Evolutionary conservation across 108 stramenopile species (phyloP), one percentile per base, ranked within the genome.

Genomic region (Pseudonitzschia multiseries): DNA sequence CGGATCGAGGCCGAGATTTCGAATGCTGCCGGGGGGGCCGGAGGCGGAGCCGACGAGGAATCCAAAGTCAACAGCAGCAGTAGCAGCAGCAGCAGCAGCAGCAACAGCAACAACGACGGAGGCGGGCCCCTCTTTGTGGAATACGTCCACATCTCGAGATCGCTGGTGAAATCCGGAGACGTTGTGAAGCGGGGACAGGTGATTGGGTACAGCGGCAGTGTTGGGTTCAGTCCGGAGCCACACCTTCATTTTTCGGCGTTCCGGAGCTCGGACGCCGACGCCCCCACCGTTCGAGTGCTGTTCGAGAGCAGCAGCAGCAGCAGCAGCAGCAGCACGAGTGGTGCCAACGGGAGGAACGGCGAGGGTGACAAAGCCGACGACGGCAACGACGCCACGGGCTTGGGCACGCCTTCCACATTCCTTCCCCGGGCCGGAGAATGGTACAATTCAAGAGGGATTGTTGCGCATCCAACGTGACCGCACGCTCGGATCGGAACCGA

Each of bases 181-280:
- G 46, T 51, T 36, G 93, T 96, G 13, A 29, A 24, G 48, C 73
- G 60, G 57, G 95, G 95, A 52, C 85, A 90, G 73, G 70, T 86
- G 4, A 71, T 96, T 57, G 91, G 91, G 46, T 46, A 40, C 14
- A 89, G 88, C 60, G 95, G 95, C 4, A 83, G 82, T 41, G 88
- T 93, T 20, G 95, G 95, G 3, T 93, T 96, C 77, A 70, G 68
- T 31, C 94, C 94, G 21, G 85, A 88, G 53, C 92, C 92, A 13
- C 94, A 93, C 68, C 70, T 96, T 73, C 94, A 96, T 65, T 79
- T 96, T 70, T 77, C 84, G 27, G 92, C 89, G 2, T 90, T 88
- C 78, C 73, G 89, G 24, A 86, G 81, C 70, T 22, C 71, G 26
- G 80, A 81, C 4, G 62, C 83, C 21, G 77, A 71, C 33, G 89